phyloP scores from a whole-genome alignment of 345 rosid species.

The Rhodomyrtus tomentosa region DNA sequence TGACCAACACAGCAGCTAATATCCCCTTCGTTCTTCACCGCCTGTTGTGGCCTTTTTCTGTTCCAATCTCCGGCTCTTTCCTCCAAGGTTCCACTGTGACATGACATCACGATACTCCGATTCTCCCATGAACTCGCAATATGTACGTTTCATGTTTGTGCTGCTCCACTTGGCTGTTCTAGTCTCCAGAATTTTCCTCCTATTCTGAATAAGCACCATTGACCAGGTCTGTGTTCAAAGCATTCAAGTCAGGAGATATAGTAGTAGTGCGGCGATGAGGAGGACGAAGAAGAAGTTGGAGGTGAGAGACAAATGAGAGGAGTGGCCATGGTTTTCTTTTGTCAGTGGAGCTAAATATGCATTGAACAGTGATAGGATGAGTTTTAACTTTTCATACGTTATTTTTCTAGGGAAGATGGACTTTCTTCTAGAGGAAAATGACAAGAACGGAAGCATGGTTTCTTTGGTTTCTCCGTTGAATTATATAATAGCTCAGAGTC shows the following conservation, averaged over 20 bases:
- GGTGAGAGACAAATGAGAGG: background rate
- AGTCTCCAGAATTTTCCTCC: background rate
- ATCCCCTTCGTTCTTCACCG: background rate
- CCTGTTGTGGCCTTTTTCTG: background rate
- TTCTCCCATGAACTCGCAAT: background rate
- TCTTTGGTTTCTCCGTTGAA: background rate
- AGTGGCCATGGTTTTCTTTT: conserved; percentile 3
- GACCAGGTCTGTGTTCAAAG: background rate
- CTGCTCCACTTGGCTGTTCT: background rate
- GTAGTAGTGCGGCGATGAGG: background rate
- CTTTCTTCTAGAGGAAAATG: background rate
- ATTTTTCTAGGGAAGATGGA: background rate
- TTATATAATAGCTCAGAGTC: background rate
- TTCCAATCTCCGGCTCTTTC: background rate
- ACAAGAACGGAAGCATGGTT: background rate
- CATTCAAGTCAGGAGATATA: background rate
- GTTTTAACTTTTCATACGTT: background rate
- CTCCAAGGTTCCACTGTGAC: background rate
- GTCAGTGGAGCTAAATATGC: background rate
- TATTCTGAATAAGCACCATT: background rate
- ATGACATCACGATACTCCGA: background rate
- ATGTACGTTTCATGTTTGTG: background rate
- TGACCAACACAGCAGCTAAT: background rate
- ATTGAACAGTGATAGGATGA: background rate
- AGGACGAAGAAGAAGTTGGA: conserved; percentile 14